Base-by-base conservation (phyloP, 768 basidiomycete species). In the Pisolithus tinctorius region DNA sequence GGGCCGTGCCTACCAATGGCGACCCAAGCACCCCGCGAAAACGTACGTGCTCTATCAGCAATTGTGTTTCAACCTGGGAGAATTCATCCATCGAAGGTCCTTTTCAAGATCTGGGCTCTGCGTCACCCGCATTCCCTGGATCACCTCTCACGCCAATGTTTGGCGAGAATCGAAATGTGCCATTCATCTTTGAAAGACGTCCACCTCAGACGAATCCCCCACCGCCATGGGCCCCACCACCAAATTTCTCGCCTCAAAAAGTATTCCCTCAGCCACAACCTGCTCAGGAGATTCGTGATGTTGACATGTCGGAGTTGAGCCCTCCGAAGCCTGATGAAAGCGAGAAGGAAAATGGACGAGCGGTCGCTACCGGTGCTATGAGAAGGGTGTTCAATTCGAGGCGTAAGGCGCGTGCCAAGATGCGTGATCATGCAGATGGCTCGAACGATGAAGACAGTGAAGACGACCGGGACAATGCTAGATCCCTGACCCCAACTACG, bases 271-370 rank as follows among this genome's bases (percentile, higher is more conserved):
- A 69, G 40, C 69, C 70, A 26, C 25, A 13, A 23, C 52, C 63
- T 37, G 60, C 63, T 17, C 59, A 65, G 26, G 86, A 88, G 59
- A 57, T 79, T 25, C 74, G 72, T 29, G 88, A 90, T 63, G 72
- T 91, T 17, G 84, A 86, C 62, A 90, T 91, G 88, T 70, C 75
- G 6, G 88, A 90, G 47, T 66, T 71, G 13, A 88, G 84, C 59
- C 86, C 86, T 30, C 74, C 75, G 20, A 79, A 73, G 54, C 60
- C 60, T 16, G 73, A 78, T 26, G 75, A 76, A 41, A 49, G 53
- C 14, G 72, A 72, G 38, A 66, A 60, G 14, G 74, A 71, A 44
- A 71, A 64, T 27, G 69, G 63, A n/a, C 65, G 84, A 49, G 58
- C 69, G n/a, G 71, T 89, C 47, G 81, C 86, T 23, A 70, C 75